Base-by-base conservation (phyloP, 2,329 filamentous ascomycete species). In the Fusarium azukiicola region DNA sequence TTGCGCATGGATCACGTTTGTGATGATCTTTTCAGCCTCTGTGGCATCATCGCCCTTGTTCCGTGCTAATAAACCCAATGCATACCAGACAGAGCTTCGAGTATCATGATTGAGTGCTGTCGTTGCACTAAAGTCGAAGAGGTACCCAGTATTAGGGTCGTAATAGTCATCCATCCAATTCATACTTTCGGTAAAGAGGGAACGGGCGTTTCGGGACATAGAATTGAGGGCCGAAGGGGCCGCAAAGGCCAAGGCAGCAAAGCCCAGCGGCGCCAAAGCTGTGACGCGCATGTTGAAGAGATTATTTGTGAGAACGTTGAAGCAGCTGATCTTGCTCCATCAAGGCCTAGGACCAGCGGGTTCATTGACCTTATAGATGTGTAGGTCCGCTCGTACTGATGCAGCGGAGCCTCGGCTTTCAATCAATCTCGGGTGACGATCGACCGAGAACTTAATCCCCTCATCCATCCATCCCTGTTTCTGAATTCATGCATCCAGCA, bases 31-130 rank as follows among this genome's bases (percentile, higher is more conserved):
- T 49, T 90, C 87, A 1, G 92, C 92, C 74, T 92, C 88, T 2
- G 84, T 80, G 6, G 87, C 87, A 81, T 94, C 92, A 32, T 86
- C 84, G 21, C 87, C 88, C 19, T 89, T 74, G 78, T 94, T 92
- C 4, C 93, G 87, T 19, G 92, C 91, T 32, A 94, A 84, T 6
- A 94, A 86, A 0, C 93, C 93, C 8, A 91, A 87, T 0, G 92
- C 91, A 82, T 94, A 94, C 92, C 93, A 94, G 1, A 88, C 88
- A 0, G 91, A 92, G 56, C 89, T 90, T 69, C 92, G 88, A 1
- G 92, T 94, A 58, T 93, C 92, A 74, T 94, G 92, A 5, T 89
- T 87, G 11, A 93, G 85, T 1, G 91, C 90, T 13, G 87, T 82
- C 5, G 84, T 74, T 16, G 87, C 85, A 72, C 88, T 85, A 50